phyloP scores from a whole-genome alignment of 495 filamentous ascomycete species.

The Hypoxylon trugodes region DNA sequence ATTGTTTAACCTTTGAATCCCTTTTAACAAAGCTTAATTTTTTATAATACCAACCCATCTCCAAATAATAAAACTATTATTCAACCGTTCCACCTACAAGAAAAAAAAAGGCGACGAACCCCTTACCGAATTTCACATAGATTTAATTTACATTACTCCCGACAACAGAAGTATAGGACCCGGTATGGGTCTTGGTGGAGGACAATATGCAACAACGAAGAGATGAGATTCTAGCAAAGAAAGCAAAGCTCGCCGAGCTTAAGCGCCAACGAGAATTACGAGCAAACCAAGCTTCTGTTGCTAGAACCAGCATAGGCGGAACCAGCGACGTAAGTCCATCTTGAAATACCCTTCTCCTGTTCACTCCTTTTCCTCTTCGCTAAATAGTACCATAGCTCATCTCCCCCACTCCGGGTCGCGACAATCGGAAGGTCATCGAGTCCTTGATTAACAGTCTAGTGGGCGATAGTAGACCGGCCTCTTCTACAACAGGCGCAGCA shows the following conservation, averaged over 20 bases:
- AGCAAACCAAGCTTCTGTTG: constrained; percentile 70
- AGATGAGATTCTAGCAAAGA: constrained; percentile 94
- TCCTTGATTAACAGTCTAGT: constrained; percentile 79
- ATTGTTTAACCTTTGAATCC: neutral
- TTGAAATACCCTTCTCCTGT: neutral
- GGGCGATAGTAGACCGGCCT: constrained; percentile 77
- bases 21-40: too few relatives aligned
- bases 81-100: neutral
- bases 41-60: too few relatives aligned
- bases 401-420: constrained; percentile 73
- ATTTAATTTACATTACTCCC: neutral
- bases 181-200: constrained; percentile 51
- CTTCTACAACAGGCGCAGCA: constrained; percentile 70
- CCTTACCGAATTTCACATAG: neutral
- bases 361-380: constrained; percentile 37
- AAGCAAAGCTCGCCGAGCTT: constrained; percentile 92
- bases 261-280: constrained; percentile 89
- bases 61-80: too few relatives aligned
- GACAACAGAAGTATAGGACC: constrained; percentile 2
- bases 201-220: constrained; percentile 79
- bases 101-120: neutral
- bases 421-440: constrained; percentile 83
- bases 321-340: constrained; percentile 57
- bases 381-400: constrained; percentile 61
- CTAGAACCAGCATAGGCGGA: constrained; percentile 65